Percentiles rank a stretch among this genome's conserved stretches.
Conservation (phyloP, 1,284 basidiomycete genomes). For the Fomitopsis betulina region DNA sequence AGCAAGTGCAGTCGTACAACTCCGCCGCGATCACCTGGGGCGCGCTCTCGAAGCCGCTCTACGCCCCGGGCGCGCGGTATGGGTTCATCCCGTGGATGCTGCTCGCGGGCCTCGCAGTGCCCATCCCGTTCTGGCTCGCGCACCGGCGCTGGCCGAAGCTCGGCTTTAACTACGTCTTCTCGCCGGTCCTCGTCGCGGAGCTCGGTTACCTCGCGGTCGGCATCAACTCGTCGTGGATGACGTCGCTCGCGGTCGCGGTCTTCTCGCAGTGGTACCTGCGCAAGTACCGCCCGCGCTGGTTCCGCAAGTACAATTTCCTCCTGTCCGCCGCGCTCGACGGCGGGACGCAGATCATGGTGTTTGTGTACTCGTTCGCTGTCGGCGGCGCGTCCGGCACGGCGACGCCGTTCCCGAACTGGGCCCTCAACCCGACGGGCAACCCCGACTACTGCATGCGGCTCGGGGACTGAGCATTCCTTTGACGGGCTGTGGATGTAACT, state of each 20-base stretch:
- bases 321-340: not conserved
- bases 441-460: not conserved
- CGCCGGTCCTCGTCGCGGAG: not conserved
- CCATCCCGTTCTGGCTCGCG: not conserved
- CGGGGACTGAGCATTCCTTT: not conserved
- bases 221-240: not conserved
- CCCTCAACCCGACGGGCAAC: not conserved
- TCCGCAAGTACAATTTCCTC: not conserved
- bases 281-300: slow-evolving; percentile 1
- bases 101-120: not conserved
- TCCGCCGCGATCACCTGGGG: not conserved
- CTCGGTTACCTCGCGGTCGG: not conserved
- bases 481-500: too few species aligned
- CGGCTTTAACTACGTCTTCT: not conserved
- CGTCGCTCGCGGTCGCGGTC: not conserved
- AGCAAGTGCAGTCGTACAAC: slow-evolving; percentile 39
- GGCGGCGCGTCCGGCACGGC: not conserved
- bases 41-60: not conserved
- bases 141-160: not conserved
- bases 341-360: not conserved
- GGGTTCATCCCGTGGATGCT: slow-evolving; percentile 1
- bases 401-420: not conserved
- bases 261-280: not conserved
- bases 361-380: not conserved
- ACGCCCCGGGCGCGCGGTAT: not conserved